Evolutionary conservation across 2,329 filamentous ascomycete genomes (phyloP), one percentile per base, ranked within the genome.

Genomic region (Lecanosticta acicola): DNA sequence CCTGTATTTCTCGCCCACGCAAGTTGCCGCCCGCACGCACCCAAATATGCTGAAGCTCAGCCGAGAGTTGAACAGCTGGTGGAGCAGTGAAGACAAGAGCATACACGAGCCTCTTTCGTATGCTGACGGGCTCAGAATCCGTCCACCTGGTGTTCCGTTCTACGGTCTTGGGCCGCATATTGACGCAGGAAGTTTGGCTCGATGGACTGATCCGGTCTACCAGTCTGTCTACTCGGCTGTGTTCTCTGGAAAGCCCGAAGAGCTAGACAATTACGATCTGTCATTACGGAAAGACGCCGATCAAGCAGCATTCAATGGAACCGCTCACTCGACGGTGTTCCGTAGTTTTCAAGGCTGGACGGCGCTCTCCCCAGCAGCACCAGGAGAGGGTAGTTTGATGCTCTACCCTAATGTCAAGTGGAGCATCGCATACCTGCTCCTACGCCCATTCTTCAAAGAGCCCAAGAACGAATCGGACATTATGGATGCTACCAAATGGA

Each of bases 361-460:
- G 9, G 45, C 45, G 4, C 35, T 48, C 9, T 39, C 35, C n/a
- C 18, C 45, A n/a, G 45, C 45, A 19, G 41, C 40, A 13, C 45
- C 45, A 3, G 45, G 45, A 1, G 45, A 48, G 34, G 45, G 45
- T 10, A 43, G 40, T 20, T 29, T 48, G 29, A 48, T 48, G 45
- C 36, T 48, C 4, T 44, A 43, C n/a, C 45, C 45, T 4, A 44
- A 48, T 14, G 45, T 48, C 11, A 43, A 48, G 18, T 48, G 45
- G 45, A 24, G 21, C 11, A 48, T 43, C 14, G 36, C 40, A 36
- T 48, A 48, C 29, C 11, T 48, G 2, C 40, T 48, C n/a, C 37
- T 48, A 16, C 40, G 45, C 11, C 45, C 45, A 3, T 48, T 48
- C 41, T 48, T 48, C 36, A 43, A 44, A 40, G 26, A 14, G n/a